phyloP scores from a whole-genome alignment of 306 rosid species.

The Sechiopsis laciniata region DNA sequence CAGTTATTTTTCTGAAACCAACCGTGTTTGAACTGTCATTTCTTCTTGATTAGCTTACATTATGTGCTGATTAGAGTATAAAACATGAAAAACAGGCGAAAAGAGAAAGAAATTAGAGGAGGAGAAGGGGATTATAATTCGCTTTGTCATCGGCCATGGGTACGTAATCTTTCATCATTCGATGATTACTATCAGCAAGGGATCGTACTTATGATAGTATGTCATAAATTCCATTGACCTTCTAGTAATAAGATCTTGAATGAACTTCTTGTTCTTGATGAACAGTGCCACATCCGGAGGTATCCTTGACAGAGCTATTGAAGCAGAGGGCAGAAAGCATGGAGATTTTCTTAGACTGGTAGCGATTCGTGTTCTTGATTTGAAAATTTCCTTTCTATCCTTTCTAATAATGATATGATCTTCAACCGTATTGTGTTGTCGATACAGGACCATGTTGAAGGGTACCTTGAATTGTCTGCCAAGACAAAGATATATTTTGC shows the following conservation, averaged over 20 bases:
- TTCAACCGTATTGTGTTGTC: neutral
- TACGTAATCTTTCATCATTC: slow-evolving; percentile 17
- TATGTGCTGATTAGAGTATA: slow-evolving; percentile 24
- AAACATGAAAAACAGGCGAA: slow-evolving; percentile 56
- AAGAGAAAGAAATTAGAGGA: slow-evolving; percentile 89
- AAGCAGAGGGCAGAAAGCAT: slow-evolving; percentile 91
- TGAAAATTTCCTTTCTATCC: slow-evolving; percentile 16
- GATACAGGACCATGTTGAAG: no score
- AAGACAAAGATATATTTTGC: no score
- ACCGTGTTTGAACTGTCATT: neutral
- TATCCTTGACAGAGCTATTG: slow-evolving; percentile 90
- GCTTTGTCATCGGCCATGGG: slow-evolving; percentile 97
- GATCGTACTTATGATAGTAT: neutral
- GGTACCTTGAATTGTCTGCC: no score
- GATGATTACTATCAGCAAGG: neutral
- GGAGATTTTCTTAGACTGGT: slow-evolving; percentile 98
- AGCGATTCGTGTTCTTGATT: slow-evolving; percentile 13
- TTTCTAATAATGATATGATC: neutral
- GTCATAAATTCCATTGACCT: neutral
- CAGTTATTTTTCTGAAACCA: no score
- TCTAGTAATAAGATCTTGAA: neutral
- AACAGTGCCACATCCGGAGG: slow-evolving; percentile 95
- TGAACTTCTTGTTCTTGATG: slow-evolving; percentile 22
- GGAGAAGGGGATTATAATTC: slow-evolving; percentile 88
- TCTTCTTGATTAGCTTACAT: slow-evolving; percentile 12